Conservation (phyloP, 371 early-diverging fungal genomes). For the Syncephalastrum monosporum region DNA sequence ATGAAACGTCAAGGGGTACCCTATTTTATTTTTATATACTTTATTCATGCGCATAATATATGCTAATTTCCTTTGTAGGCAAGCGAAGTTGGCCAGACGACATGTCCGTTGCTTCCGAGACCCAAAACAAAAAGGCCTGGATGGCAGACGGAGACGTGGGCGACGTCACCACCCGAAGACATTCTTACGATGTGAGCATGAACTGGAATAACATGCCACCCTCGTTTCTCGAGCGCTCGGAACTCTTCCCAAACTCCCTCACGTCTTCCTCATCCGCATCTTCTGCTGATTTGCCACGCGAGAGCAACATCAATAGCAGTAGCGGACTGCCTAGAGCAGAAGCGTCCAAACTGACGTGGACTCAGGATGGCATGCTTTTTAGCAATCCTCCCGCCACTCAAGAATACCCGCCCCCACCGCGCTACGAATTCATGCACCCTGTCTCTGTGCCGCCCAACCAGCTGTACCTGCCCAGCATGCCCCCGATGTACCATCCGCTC, state of each 20-base stretch:
- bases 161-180: slow-evolving; percentile 21
- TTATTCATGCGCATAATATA: slow-evolving; percentile 39
- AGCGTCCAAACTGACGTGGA: slow-evolving; percentile 20
- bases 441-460: not conserved
- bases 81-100: slow-evolving; percentile 17
- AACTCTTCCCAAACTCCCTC: slow-evolving; percentile 15
- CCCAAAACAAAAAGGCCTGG: slow-evolving; percentile 27
- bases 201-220: slow-evolving; percentile 42
- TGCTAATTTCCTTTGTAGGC: no score
- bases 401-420: slow-evolving; percentile 10
- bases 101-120: slow-evolving; percentile 36
- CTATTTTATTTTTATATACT: not conserved
- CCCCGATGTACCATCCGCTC: no score
- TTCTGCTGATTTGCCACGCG: not conserved
- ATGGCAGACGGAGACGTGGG: slow-evolving; percentile 3
- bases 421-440: slow-evolving; percentile 16
- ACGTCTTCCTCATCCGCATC: slow-evolving; percentile 6
- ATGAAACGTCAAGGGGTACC: not conserved
- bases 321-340: no score
- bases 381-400: not conserved
- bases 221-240: slow-evolving; percentile 28
- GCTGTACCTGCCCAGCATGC: no score
- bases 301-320: no score
- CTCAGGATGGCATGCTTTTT: slow-evolving; percentile 16
- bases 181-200: slow-evolving; percentile 43